Evolutionary conservation across 2,329 filamentous ascomycete genomes (phyloP).

Genomic region (Teratosphaeria pseudoeucalypti): DNA sequence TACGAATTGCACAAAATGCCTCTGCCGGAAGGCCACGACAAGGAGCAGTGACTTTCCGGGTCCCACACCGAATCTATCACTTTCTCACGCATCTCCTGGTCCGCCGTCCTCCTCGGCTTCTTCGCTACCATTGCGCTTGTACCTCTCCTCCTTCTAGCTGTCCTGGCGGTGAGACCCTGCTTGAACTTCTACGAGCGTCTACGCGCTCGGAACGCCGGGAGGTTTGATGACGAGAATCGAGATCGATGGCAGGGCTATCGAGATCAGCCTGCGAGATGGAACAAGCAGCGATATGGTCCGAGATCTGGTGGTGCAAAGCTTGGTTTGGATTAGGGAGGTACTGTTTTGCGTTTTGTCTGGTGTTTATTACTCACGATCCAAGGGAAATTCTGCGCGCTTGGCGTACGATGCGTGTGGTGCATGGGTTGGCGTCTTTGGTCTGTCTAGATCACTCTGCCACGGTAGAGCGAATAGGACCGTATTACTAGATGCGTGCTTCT

Average conservation of each 20-base stretch:
- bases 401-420: not conserved
- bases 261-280: not conserved
- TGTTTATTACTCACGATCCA: not conserved
- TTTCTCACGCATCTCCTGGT: not conserved
- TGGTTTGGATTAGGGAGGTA: not conserved
- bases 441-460: not conserved
- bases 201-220: not conserved
- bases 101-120: not conserved
- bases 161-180: not conserved
- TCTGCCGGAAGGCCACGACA: slow-evolving; percentile 79
- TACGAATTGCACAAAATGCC: slow-evolving; percentile 71
- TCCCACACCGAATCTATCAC: slow-evolving; percentile 6
- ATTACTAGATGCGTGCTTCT: not conserved
- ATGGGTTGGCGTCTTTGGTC: not conserved
- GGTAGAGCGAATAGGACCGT: not conserved
- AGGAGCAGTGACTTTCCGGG: slow-evolving; percentile 25
- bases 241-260: not conserved
- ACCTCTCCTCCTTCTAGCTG: not conserved
- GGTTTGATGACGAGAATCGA: not conserved
- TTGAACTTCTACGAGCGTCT: not conserved
- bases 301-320: not conserved
- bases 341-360: not conserved
- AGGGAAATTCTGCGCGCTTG: not conserved
- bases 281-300: not conserved
- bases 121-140: not conserved